phyloP scores from a whole-genome alignment of 495 filamentous ascomycete species.

The Tuber microsphaerosporum region DNA sequence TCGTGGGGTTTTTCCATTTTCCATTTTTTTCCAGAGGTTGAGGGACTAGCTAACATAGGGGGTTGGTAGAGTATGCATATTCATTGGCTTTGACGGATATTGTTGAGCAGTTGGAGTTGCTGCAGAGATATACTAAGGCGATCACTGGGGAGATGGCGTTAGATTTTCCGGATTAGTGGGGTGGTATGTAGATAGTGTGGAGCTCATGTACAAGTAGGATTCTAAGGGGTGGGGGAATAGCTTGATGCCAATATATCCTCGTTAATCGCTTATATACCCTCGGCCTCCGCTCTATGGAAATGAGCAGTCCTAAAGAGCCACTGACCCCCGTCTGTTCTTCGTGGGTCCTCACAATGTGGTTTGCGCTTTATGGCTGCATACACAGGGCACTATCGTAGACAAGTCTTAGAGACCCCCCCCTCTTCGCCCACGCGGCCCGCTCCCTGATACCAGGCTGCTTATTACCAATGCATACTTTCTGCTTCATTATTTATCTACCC shows the following conservation, averaged over 20 bases:
- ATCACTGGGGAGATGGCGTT: constrained; percentile 52
- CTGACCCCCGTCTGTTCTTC: not conserved
- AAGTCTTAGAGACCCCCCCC: not conserved
- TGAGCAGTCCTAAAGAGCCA: not conserved
- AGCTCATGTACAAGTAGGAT: not conserved
- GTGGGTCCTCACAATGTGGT: not conserved
- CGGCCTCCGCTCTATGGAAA: not conserved
- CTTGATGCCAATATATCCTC: not conserved
- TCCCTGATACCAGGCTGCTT: not conserved
- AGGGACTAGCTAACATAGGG: not conserved
- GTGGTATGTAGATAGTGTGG: constrained; percentile 1
- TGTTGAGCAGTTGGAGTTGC: constrained; percentile 49
- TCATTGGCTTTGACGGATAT: constrained; percentile 54
- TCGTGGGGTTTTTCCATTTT: constrained; percentile 26
- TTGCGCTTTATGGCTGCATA: not conserved
- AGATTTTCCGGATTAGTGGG: constrained; percentile 38
- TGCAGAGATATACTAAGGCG: constrained; percentile 51
- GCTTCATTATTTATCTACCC: not conserved
- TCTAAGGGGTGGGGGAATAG: not conserved
- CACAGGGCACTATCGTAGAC: not conserved
- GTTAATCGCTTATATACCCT: not conserved
- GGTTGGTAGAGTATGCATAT: constrained; percentile 44
- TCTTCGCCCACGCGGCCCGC: too few species aligned
- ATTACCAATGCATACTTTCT: not conserved
- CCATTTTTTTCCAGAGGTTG: not conserved